Base-by-base conservation (phyloP, 192 early-diverging fungal species). In the Umbelopsis sp. region DNA sequence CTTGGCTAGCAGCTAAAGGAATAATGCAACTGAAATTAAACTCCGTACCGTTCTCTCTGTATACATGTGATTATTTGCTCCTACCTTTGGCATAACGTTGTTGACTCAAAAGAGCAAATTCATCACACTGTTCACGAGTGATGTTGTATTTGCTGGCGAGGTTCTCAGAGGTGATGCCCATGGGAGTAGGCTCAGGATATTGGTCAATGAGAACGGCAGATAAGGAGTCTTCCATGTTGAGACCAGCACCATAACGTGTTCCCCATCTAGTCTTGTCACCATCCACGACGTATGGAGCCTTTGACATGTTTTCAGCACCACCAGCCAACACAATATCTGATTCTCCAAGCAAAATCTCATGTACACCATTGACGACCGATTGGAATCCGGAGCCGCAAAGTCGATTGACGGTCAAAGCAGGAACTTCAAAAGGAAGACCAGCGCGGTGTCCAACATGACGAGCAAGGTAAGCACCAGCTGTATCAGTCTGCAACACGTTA, bases 361-460 rank as follows among this genome's bases (percentile, higher is more conserved):
- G 97, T 18, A 90, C 93, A n/a, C 88, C 94, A 69, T 91, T 94
- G 75, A 99, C 92, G 66, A 99, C 91, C 48, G 92, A 80, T 82
- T 99, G 95, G 87, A 98, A 96, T 18, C 97, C 97, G 5, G 94
- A 96, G 16, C 95, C 96, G 78, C 97, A 98, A 25, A 98, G 92
- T 23, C 97, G 90, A 87, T 98, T 98, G 76, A 98, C 88, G 5
- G 95, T 97, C 67, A 92, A 80, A 2, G 95, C 97, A 2, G 95
- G 94, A 18, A 93, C 86, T n/a, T 89, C 79, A 71, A 97, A 86
- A 5, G 92, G 91, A 10, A 97, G 82, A 15, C 92, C 91, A 21
- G 93, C 88, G 46, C 95, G 92, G 58, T 92, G 92, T 53, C 97
- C 95, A 64, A 98, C 88, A 75, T 98, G 97, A 64, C 97, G 92